These are phyloP conservation scores for Azolla pinnata DNA, from an alignment of 75 land plant genomes.

Conservation along the genomic window DNA sequence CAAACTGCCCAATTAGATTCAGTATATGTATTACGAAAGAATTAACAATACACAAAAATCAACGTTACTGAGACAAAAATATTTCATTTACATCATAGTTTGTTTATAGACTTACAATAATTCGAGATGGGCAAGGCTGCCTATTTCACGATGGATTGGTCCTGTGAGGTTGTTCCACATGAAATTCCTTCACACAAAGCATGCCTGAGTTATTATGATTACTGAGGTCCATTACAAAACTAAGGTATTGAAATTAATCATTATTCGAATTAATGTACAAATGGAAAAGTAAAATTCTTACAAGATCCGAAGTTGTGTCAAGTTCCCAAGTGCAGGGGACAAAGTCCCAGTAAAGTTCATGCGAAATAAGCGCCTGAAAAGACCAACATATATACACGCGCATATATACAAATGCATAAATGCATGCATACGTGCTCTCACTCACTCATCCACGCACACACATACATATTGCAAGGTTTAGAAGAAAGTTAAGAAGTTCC, in stretches of 20 bases:
- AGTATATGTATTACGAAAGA: no score
- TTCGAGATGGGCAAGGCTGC: conserved; percentile 5
- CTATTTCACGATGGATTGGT: conserved; percentile 9
- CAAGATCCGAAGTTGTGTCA: conserved; percentile 4
- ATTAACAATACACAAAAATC: no score
- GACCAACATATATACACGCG: no score
- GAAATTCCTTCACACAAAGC: conserved; percentile 7
- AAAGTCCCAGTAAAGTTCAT: conserved; percentile 9
- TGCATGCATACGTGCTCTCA: no score
- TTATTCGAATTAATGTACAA: no score
- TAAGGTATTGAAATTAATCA: not conserved
- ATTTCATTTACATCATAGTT: no score
- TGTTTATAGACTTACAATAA: conserved; percentile 9
- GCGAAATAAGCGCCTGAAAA: conserved; percentile 9
- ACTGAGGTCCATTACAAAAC: conserved; percentile 4
- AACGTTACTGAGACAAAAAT: no score
- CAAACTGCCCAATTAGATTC: not conserved
- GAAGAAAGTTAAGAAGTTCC: no score
- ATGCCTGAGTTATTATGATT: no score
- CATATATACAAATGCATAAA: no score
- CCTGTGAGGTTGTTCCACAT: conserved; percentile 20
- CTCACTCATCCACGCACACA: no score
- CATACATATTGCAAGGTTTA: no score
- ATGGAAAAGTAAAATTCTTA: not conserved
- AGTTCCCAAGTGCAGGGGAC: conserved; percentile 17